Conservation (phyloP, 352 stramenopile genomes). For the Halophytophthora batemanensis region DNA sequence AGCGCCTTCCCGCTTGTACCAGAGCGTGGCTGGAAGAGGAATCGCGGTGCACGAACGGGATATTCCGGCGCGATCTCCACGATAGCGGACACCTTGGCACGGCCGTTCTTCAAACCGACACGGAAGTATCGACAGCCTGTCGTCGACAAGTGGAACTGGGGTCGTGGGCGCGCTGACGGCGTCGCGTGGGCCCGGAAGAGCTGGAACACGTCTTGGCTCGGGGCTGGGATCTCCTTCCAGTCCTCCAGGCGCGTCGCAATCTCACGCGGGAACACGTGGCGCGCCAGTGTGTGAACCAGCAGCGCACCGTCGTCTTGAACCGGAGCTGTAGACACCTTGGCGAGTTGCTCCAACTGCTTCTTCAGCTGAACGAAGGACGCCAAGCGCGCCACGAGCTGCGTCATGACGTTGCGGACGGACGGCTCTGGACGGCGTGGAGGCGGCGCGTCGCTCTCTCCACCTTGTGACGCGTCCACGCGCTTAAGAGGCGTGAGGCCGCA, state of each 20-base stretch:
- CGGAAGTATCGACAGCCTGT: slow-evolving; percentile 53
- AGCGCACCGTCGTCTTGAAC: slow-evolving; percentile 6
- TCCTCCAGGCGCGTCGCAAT: slow-evolving; percentile 47
- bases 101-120: slow-evolving; percentile 43
- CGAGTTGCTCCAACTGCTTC: slow-evolving; percentile 42
- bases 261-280: slow-evolving; percentile 37
- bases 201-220: slow-evolving; percentile 37
- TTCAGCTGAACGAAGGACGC: slow-evolving; percentile 37
- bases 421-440: slow-evolving; percentile 47
- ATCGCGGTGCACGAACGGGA: slow-evolving; percentile 53
- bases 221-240: slow-evolving; percentile 46
- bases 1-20: slow-evolving; percentile 21
- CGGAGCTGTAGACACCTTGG: slow-evolving; percentile 12
- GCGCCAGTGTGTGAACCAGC: slow-evolving; percentile 36
- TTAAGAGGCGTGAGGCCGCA: slow-evolving; percentile 54
- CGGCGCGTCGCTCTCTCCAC: background rate
- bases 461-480: slow-evolving; percentile 24
- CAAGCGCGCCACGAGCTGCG: slow-evolving; percentile 56
- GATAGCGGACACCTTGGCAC: slow-evolving; percentile 36
- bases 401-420: slow-evolving; percentile 66
- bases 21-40: slow-evolving; percentile 52
- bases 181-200: slow-evolving; percentile 30
- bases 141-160: slow-evolving; percentile 23
- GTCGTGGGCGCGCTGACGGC: slow-evolving; percentile 9
- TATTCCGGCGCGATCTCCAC: slow-evolving; percentile 70